phyloP scores from a whole-genome alignment of 768 basidiomycete species.

The Mycena galericulata region DNA sequence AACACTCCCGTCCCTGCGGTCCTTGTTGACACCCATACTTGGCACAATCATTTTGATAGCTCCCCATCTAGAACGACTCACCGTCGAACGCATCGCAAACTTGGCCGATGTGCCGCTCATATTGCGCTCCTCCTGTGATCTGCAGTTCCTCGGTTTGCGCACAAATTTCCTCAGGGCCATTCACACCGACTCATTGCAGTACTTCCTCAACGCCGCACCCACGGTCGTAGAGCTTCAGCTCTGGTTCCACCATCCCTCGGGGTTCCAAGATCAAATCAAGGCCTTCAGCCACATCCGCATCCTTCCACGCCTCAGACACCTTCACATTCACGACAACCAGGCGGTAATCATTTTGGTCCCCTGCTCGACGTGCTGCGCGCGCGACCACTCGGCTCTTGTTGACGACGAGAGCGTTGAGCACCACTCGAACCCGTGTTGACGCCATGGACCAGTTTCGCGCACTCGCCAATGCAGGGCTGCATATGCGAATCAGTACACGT shows the following conservation, averaged over 20 bases:
- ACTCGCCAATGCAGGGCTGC: slow-evolving; percentile 3
- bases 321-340: not conserved
- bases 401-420: no score
- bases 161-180: no score
- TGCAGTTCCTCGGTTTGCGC: not conserved
- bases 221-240: not conserved
- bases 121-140: not conserved
- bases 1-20: not conserved
- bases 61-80: slow-evolving; percentile 1
- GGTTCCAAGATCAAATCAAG: not conserved
- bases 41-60: not conserved
- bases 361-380: not conserved
- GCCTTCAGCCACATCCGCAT: not conserved
- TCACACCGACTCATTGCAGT: not conserved
- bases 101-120: not conserved
- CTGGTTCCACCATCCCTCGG: not conserved
- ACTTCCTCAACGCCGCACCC: not conserved
- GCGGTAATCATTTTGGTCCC: not conserved
- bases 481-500: not conserved
- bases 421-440: not conserved
- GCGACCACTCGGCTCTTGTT: not conserved
- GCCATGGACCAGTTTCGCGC: not conserved
- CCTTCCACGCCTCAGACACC: slow-evolving; percentile 8
- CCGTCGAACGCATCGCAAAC: not conserved
- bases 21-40: not conserved